phyloP scores from a whole-genome alignment of 139 green algal species.

The Raphidocelis subcapitata region DNA sequence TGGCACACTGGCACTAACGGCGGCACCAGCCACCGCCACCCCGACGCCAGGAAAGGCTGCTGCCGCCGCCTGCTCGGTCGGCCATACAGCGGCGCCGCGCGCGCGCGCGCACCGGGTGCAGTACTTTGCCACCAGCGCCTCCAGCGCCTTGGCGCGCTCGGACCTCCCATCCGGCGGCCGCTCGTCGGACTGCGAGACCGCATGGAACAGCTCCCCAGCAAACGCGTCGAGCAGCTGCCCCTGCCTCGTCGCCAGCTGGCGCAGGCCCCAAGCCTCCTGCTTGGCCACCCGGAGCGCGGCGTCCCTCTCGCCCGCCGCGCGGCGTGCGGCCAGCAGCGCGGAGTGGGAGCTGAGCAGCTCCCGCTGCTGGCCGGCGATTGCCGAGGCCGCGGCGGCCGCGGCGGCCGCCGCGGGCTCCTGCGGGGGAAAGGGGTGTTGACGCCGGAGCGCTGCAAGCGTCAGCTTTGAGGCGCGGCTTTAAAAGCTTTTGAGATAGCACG shows the following conservation, averaged over 20 bases:
- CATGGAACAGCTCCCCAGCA: slow-evolving; percentile 20
- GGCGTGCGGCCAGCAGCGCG: slow-evolving; percentile 15
- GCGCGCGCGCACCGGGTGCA: slow-evolving; percentile 20
- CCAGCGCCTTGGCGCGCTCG: slow-evolving; percentile 6
- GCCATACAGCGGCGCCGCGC: too few relatives aligned
- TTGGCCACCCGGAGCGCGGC: neutral
- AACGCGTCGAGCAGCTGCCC: slow-evolving; percentile 18
- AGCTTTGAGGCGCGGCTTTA: neutral
- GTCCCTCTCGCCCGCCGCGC: slow-evolving; percentile 9
- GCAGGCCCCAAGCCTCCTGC: slow-evolving; percentile 21
- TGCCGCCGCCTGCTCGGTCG: too few relatives aligned
- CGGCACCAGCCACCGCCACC: too few relatives aligned
- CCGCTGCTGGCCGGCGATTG: neutral
- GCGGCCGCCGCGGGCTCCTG: neutral
- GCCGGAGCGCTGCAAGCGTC: neutral
- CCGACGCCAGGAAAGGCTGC: too few relatives aligned
- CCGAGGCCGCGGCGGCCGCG: neutral
- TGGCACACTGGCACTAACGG: too few relatives aligned
- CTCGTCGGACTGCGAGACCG: slow-evolving; percentile 26
- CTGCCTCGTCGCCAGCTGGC: neutral
- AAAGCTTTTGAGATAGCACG: neutral
- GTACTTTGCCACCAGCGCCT: slow-evolving; percentile 29
- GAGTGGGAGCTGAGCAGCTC: slow-evolving; percentile 21
- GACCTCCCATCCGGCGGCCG: slow-evolving; percentile 12
- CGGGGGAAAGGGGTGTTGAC: neutral